These are phyloP conservation scores for Vicia villosa DNA, from an alignment of 306 rosid species.

Conservation along the genomic window DNA sequence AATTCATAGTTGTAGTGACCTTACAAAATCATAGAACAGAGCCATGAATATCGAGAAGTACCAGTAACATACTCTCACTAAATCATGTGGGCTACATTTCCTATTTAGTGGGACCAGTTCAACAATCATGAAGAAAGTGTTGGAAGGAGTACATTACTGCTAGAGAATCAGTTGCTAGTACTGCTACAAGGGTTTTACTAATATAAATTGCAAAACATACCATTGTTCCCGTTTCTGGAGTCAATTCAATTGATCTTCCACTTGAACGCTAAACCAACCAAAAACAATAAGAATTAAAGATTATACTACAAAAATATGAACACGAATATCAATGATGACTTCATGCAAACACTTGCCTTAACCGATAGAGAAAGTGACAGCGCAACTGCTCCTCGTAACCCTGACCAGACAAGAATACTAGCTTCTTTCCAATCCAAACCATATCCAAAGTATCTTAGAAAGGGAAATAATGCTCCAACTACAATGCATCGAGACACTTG, in stretches of 20 bases:
- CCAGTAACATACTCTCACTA: background rate
- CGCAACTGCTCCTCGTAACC: conserved; percentile 98
- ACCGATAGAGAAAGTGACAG: conserved; percentile 88
- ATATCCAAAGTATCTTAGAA: conserved; percentile 82
- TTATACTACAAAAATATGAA: conserved; percentile 15
- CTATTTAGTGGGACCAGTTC: background rate
- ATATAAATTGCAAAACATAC: conserved; percentile 49
- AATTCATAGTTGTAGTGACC: conserved; percentile 23
- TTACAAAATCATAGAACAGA: background rate
- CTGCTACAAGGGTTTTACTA: background rate
- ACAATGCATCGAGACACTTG: conserved; percentile 81
- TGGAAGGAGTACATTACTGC: background rate
- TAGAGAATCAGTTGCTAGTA: background rate
- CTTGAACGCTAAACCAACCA: conserved; percentile 63
- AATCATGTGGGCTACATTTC: background rate
- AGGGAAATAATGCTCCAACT: conserved; percentile 73
- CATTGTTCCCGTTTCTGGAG: conserved; percentile 72
- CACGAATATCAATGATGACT: conserved; percentile 1
- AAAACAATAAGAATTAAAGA: conserved; percentile 21
- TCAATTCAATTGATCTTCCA: conserved; percentile 60
- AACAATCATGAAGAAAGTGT: background rate
- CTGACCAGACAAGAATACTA: conserved; percentile 80
- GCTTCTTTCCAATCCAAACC: conserved; percentile 99
- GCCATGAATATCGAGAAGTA: background rate
- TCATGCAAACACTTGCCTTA: conserved; percentile 62